phyloP scores from a whole-genome alignment of 2,329 filamentous ascomycete genomes.

The Phialophora tarda region DNA sequence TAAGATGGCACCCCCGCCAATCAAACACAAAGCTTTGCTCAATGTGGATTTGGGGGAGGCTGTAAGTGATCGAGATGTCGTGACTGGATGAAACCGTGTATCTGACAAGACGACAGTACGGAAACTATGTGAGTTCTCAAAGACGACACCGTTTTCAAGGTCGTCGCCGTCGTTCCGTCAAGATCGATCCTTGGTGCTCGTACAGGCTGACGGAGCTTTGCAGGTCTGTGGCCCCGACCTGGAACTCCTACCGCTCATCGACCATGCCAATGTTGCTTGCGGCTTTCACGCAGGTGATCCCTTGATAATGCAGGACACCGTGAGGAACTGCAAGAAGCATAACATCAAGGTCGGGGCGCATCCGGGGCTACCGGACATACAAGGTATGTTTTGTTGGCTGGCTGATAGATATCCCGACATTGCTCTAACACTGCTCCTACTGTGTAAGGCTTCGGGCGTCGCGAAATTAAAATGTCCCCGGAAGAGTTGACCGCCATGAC shows the following conservation, averaged over 20 bases:
- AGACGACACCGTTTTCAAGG: not conserved
- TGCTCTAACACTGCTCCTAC: not conserved
- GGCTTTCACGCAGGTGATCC: slow-evolving; percentile 67
- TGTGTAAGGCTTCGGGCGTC: slow-evolving; percentile 65
- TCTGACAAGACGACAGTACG: slow-evolving; percentile 44
- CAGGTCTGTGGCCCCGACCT: slow-evolving; percentile 59
- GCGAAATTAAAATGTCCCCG: slow-evolving; percentile 64
- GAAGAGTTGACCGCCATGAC: slow-evolving; percentile 64
- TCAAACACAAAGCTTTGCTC: slow-evolving; percentile 58
- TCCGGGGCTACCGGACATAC: slow-evolving; percentile 65
- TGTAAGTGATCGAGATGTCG: slow-evolving; percentile 34
- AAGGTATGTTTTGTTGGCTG: slow-evolving; percentile 19
- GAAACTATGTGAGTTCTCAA: slow-evolving; percentile 46
- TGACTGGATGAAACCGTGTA: not conserved
- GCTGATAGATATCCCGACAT: not conserved
- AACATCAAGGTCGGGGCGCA: slow-evolving; percentile 66
- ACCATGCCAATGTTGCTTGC: slow-evolving; percentile 68
- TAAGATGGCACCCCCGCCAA: slow-evolving; percentile 45
- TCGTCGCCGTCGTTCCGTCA: not conserved
- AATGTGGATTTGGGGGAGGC: slow-evolving; percentile 57
- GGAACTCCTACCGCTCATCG: slow-evolving; percentile 65
- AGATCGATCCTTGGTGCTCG: not conserved
- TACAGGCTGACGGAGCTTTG: not conserved
- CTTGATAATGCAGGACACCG: slow-evolving; percentile 67
- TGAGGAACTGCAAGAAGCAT: slow-evolving; percentile 63